Base-by-base conservation (phyloP, 345 rosid species). In the Populus tremula region DNA sequence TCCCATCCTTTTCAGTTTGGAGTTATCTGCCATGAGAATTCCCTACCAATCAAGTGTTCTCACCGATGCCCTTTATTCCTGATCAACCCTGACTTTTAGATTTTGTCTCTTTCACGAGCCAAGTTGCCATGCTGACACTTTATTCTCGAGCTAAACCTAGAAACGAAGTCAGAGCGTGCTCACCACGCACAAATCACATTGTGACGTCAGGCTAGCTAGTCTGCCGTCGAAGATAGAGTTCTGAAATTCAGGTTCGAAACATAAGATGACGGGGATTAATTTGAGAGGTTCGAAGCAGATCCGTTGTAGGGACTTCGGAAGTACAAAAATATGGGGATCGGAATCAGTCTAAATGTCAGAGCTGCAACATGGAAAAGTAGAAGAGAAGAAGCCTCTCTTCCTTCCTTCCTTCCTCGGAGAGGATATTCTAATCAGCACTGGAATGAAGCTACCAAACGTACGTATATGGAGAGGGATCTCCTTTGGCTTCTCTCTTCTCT, bases 261-360 rank as follows among this genome's bases (percentile, higher is more conserved):
- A 5, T 17, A 5, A 5, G 17, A 5, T 61, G 10, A 20, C 0
- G 7, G 47, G 66, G 27, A 47, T 25, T 25, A 25, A 25, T 1
- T 43, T 43, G 13, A 25, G 78, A 59, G 72, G 72, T 76, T 82
- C 80, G n/a, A 82, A 62, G 73, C 76, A 43, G 83, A 78, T 84
- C 16, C 17, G n/a, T 0, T 35, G 87, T 69, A 21, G 79, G 83
- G 79, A 77, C 84, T 47, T 72, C 47, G 3, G 14, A 9, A 2
- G 69, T 4, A 31, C 33, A 49, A 5, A 0, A 16, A 17, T 3
- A 13, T 17, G 65, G 50, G 70, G 27, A 64, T 31, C 23, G 39
- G 80, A 81, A 84, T 78, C 86, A 54, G 45, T 82, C 69, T 82
- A 50, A 81, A 78, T 49, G 20, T 76, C 12, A 68, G 85, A 75